phyloP scores from a whole-genome alignment of 2,329 filamentous ascomycete species.

The Cercospora zeae-maydis region DNA sequence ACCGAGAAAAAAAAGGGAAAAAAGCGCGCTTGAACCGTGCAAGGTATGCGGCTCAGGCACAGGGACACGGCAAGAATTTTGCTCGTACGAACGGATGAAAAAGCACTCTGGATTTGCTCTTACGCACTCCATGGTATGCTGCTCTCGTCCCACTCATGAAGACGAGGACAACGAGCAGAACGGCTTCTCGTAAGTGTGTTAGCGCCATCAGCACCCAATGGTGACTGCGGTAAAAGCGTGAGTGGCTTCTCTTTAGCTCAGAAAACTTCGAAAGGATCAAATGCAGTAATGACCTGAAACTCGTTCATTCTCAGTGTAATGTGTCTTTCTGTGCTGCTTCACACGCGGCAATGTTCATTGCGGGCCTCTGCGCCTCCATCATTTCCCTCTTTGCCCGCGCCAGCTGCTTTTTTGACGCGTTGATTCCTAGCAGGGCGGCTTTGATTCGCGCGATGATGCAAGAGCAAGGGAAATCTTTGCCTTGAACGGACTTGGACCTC shows the following conservation, averaged over 20 bases:
- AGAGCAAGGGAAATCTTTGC: neutral
- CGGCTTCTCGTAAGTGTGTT: neutral
- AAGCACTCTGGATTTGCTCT: neutral
- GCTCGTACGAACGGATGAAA: neutral
- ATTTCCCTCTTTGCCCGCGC: neutral
- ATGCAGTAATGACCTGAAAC: neutral
- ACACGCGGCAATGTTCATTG: neutral
- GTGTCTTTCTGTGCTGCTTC: neutral
- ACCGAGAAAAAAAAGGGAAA: neutral
- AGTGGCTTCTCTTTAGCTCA: neutral
- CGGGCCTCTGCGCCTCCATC: neutral
- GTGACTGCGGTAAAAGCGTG: neutral
- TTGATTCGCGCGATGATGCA: neutral
- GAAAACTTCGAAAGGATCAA: neutral
- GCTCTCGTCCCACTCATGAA: neutral
- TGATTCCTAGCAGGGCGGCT: neutral
- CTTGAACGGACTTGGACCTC: neutral
- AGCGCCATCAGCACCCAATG: neutral
- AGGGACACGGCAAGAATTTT: neutral
- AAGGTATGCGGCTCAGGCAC: slow-evolving; percentile 6
- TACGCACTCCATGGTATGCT: neutral
- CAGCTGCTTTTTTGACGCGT: neutral
- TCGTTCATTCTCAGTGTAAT: neutral
- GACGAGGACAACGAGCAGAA: neutral
- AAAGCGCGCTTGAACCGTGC: slow-evolving; percentile 4